Percentiles rank a stretch among this genome's conserved stretches.
phyloP scores from a whole-genome alignment of 768 basidiomycete species.

The Clavulina sp. region DNA sequence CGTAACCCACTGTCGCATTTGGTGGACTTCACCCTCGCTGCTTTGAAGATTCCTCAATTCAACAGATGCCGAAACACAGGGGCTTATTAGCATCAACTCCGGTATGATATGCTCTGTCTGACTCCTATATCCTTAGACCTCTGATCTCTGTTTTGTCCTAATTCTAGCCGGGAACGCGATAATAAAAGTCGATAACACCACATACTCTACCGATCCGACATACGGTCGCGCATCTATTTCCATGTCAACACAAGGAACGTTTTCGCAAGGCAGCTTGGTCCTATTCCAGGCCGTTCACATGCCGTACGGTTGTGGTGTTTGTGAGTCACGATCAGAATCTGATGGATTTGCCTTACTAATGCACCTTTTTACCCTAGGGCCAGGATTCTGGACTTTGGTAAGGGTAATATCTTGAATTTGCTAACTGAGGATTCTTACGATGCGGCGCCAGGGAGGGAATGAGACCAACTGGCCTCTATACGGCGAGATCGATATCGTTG shows the following conservation, averaged over 20 bases:
- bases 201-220: constrained; percentile 11
- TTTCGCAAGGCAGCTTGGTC: neutral
- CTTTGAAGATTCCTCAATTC: neutral
- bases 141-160: too few relatives aligned
- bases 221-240: neutral
- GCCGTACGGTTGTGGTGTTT: neutral
- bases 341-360: neutral
- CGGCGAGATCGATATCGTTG: constrained; percentile 4
- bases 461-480: neutral
- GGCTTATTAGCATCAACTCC: constrained; percentile 47
- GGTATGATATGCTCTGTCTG: too few relatives aligned
- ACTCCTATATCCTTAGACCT: too few relatives aligned
- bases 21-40: neutral
- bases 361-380: neutral
- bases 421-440: neutral
- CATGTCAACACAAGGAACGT: neutral
- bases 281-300: neutral
- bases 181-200: constrained; percentile 58
- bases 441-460: neutral
- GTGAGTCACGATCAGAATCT: neutral
- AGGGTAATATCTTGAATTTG: neutral
- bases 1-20: neutral
- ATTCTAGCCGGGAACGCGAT: constrained; percentile 59
- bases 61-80: constrained; percentile 25
- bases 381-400: neutral